A percentile compares a stretch with the other conserved stretches of the same genome.
These are phyloP conservation scores for Gloeophyllum trabeum DNA, from an alignment of 768 basidiomycete genomes.

Conservation along the genomic window DNA sequence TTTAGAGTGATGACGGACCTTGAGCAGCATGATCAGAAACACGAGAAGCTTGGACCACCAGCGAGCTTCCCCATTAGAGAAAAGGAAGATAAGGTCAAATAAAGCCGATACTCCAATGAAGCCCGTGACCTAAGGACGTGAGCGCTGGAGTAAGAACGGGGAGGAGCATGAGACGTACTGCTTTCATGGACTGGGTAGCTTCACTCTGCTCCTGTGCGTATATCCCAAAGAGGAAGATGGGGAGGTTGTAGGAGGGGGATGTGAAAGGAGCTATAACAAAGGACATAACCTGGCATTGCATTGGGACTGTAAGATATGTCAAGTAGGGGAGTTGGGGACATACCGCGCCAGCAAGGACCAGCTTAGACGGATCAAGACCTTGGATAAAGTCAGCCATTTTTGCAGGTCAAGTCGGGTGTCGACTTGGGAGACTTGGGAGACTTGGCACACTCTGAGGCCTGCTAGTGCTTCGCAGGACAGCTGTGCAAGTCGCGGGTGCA, in stretches of 20 bases:
- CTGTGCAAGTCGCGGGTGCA: no score
- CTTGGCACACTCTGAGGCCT: no score
- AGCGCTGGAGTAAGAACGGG: neutral
- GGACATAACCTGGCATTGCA: neutral
- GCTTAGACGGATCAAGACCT: conserved; percentile 59
- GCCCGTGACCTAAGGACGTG: conserved; percentile 44
- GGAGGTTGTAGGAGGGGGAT: conserved; percentile 65
- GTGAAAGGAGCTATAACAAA: conserved; percentile 25
- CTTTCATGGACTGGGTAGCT: conserved; percentile 49
- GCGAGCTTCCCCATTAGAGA: conserved; percentile 41
- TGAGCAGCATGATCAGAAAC: conserved; percentile 43
- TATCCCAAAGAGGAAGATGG: conserved; percentile 71
- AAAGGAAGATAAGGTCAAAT: conserved; percentile 68
- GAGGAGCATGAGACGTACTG: conserved; percentile 26
- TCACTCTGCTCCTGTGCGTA: conserved; percentile 65
- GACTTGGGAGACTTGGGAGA: no score
- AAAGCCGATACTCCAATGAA: conserved; percentile 49
- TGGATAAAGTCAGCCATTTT: conserved; percentile 56
- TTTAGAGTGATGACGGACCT: conserved; percentile 24
- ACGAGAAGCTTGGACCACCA: conserved; percentile 41
- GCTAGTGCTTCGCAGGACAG: no score
- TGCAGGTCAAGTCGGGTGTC: neutral
- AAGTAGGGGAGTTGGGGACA: neutral
- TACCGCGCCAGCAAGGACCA: conserved; percentile 56
- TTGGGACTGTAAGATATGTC: neutral